Base-by-base conservation (phyloP, 352 stramenopile species). In the Phytopythium helicoides region DNA sequence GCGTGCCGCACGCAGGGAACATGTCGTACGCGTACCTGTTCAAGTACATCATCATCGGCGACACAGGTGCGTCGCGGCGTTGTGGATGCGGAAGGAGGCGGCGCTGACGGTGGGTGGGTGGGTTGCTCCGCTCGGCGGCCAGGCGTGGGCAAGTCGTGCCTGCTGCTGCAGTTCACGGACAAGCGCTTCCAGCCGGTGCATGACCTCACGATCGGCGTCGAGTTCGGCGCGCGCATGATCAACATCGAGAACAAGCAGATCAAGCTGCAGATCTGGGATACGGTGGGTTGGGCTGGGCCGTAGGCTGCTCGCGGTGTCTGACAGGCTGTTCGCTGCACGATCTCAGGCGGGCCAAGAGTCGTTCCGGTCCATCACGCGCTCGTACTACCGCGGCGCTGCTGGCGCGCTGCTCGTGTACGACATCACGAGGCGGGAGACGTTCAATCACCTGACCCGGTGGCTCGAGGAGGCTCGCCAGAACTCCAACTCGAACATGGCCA, bases 91-190 rank as follows among this genome's bases (percentile, higher is more conserved):
- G n/a, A n/a, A n/a, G n/a, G n/a, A n/a, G n/a, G n/a, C n/a, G n/a
- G n/a, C n/a, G n/a, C n/a, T n/a, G n/a, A n/a, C n/a, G n/a, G n/a
- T n/a, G n/a, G n/a, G n/a, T n/a, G n/a, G n/a, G n/a, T n/a, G n/a
- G n/a, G n/a, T n/a, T n/a, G n/a, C n/a, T n/a, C n/a, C n/a, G n/a
- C n/a, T n/a, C n/a, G n/a, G n/a, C n/a, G n/a, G n/a, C n/a, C n/a
- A 98, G 97, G 97, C 47, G 97, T 99, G 16, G 98, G 98, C 31
- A 99, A 99, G 83, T 99, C 96, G 44, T 99, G 97, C 75, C 86
- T 99, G 64, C 78, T 99, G 39, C 81, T 99, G 57, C 97, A 99
- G 78, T 99, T 99, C 82, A 99, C 97, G 45, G 97, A 99, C 84
- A 99, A 99, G 79, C 87, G 97, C 47, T 99, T 99, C 78, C 97